These are phyloP conservation scores for Sugiyamaella valdiviana DNA, from an alignment of 805 yeast genomes.

Conservation along the genomic window DNA sequence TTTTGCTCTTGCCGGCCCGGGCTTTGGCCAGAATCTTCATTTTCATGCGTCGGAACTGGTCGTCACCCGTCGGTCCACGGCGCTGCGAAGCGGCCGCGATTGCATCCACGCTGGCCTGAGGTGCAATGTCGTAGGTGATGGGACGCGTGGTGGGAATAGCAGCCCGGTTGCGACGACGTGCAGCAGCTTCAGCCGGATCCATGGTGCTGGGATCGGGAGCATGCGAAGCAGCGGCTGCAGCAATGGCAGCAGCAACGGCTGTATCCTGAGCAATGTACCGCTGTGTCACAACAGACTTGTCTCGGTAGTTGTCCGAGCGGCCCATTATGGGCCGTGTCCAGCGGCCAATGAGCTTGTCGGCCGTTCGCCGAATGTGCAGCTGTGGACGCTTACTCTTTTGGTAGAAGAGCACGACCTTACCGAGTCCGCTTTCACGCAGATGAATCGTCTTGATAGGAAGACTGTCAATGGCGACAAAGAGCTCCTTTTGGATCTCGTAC, in stretches of 20 bases:
- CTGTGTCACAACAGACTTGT: conserved; percentile 63
- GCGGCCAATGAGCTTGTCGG: conserved; percentile 86
- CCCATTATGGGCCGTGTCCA: conserved; percentile 99
- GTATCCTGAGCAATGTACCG: conserved; percentile 40
- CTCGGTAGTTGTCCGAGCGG: conserved; percentile 89
- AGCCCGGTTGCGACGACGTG: conserved; percentile 87
- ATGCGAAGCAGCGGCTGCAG: not conserved
- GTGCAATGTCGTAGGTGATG: conserved; percentile 85
- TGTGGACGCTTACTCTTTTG: conserved; percentile 88
- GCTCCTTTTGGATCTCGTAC: conserved; percentile 85
- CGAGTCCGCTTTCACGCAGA: conserved; percentile 88
- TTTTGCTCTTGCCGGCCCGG: conserved; percentile 40
- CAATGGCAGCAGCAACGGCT: conserved; percentile 11
- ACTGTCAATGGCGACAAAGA: conserved; percentile 64
- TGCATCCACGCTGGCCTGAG: conserved; percentile 43
- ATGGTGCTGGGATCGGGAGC: conserved; percentile 25
- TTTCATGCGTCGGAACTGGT: conserved; percentile 74
- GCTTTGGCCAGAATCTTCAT: conserved; percentile 46
- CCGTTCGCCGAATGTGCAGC: conserved; percentile 74
- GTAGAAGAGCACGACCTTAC: conserved; percentile 88
- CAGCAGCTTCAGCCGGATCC: conserved; percentile 73
- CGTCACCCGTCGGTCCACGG: conserved; percentile 39
- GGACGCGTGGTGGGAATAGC: conserved; percentile 92
- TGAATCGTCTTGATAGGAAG: conserved; percentile 95
- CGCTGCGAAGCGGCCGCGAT: conserved; percentile 38